Evolutionary conservation across 495 filamentous ascomycete genomes (phyloP).

Genomic region (Aspergillus asperescens): DNA sequence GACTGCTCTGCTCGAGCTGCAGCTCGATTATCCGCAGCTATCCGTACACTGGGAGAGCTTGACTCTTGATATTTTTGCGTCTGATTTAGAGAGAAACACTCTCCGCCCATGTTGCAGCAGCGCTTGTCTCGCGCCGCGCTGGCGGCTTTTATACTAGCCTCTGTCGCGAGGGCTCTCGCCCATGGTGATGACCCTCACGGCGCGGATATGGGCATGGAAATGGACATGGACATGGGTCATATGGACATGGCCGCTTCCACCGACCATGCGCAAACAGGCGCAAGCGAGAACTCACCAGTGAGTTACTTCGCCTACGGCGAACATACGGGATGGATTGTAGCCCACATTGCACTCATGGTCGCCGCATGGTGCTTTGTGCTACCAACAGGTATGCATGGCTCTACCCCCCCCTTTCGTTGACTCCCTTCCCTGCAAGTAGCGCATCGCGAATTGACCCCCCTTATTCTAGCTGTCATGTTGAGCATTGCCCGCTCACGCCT

Average conservation of each 20-base stretch:
- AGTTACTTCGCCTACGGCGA: conserved; percentile 76
- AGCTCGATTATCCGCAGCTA: background rate
- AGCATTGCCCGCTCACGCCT: conserved; percentile 75
- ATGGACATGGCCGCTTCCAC: conserved; percentile 39
- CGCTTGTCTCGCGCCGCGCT: conserved; percentile 26
- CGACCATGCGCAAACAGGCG: conserved; percentile 26
- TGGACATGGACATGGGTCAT: conserved; percentile 24
- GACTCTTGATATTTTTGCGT: background rate
- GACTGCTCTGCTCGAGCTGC: background rate
- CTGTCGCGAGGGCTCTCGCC: conserved; percentile 32
- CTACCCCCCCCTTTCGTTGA: background rate
- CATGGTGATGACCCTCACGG: conserved; percentile 38
- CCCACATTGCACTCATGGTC: conserved; percentile 76
- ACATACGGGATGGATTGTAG: conserved; percentile 61
- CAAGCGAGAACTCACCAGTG: conserved; percentile 28
- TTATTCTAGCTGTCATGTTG: conserved; percentile 70
- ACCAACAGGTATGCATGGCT: conserved; percentile 61
- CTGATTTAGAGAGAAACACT: conserved; percentile 3
- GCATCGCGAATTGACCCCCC: conserved; percentile 3
- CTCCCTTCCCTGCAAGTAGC: background rate
- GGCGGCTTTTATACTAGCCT: conserved; percentile 29
- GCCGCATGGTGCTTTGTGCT: conserved; percentile 78
- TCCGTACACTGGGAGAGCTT: background rate
- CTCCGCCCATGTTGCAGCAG: conserved; percentile 25
- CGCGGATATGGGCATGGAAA: conserved; percentile 30